A percentile compares a stretch with the other conserved stretches of the same genome.
Conservation (phyloP, 1,284 basidiomycete genomes). For the Puccinia hordei region DNA sequence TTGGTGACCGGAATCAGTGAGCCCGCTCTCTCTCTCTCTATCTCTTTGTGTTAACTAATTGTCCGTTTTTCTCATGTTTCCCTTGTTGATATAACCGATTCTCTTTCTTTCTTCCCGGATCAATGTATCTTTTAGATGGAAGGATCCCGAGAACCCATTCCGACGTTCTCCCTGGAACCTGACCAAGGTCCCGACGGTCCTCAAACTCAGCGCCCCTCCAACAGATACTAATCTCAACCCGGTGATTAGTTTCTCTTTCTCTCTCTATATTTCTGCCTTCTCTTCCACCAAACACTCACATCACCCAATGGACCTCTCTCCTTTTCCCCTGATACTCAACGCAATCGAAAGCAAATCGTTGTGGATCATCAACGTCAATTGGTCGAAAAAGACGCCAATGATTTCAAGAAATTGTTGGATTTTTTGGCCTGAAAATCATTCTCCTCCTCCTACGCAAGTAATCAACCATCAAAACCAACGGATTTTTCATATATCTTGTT, state of each 20-base stretch:
- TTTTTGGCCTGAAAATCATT: not conserved
- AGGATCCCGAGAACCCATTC: constrained; percentile 23
- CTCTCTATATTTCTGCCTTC: not conserved
- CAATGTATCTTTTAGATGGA: constrained; percentile 20
- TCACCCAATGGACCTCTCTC: not conserved
- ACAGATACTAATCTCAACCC: not conserved
- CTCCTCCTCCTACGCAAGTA: too few relatives aligned
- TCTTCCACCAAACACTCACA: not conserved
- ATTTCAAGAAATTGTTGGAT: constrained; percentile 18
- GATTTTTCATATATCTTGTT: too few relatives aligned
- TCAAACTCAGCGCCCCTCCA: not conserved
- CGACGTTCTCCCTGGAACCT: constrained; percentile 28
- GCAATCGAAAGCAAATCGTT: not conserved
- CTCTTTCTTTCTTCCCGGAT: not conserved
- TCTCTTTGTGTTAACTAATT: too few relatives aligned
- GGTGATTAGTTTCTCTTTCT: not conserved
- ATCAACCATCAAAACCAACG: not conserved
- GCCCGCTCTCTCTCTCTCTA: not conserved
- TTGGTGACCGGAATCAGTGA: constrained; percentile 35
- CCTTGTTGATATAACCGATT: not conserved
- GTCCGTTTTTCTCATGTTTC: not conserved
- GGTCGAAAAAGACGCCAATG: constrained; percentile 27
- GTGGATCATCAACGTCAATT: not conserved
- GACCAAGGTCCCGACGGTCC: constrained; percentile 29
- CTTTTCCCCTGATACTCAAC: not conserved